phyloP scores from a whole-genome alignment of 2,329 filamentous ascomycete genomes.

The Metarhizium brunneum region DNA sequence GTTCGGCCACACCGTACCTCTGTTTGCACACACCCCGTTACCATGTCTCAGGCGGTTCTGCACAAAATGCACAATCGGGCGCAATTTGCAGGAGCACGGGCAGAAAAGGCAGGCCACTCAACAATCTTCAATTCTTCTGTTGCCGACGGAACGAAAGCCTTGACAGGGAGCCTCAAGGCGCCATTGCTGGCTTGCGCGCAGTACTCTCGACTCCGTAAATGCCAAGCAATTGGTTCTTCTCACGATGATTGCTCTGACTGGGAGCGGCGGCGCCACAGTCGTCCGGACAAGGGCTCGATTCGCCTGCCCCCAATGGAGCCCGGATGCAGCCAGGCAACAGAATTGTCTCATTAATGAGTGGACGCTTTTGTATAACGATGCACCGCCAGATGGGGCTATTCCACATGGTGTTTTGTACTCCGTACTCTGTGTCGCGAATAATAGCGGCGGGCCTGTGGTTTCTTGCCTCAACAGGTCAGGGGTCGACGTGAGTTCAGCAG shows the following conservation, averaged over 20 bases:
- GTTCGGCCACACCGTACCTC: not conserved
- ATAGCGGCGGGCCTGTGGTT: no score
- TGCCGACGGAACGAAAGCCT: no score
- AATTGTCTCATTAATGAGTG: slow-evolving; percentile 18
- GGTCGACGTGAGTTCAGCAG: no score
- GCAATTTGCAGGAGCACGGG: not conserved
- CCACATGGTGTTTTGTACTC: no score
- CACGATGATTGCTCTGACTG: not conserved
- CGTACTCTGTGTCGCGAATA: no score
- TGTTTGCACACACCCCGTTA: not conserved
- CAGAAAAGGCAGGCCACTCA: not conserved
- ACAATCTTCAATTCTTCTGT: no score
- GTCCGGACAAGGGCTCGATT: not conserved
- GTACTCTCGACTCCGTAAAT: not conserved
- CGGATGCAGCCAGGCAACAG: slow-evolving; percentile 19
- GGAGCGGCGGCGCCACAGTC: not conserved
- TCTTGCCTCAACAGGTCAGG: no score
- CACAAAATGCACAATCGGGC: not conserved
- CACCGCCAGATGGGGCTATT: not conserved
- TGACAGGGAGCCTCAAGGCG: no score
- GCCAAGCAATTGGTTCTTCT: not conserved
- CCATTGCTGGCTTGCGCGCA: no score
- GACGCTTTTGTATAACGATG: slow-evolving; percentile 6
- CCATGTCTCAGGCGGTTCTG: not conserved
- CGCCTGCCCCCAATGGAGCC: not conserved